Base-by-base conservation (phyloP, 495 filamentous ascomycete species). In the Aspergillus affinis region DNA sequence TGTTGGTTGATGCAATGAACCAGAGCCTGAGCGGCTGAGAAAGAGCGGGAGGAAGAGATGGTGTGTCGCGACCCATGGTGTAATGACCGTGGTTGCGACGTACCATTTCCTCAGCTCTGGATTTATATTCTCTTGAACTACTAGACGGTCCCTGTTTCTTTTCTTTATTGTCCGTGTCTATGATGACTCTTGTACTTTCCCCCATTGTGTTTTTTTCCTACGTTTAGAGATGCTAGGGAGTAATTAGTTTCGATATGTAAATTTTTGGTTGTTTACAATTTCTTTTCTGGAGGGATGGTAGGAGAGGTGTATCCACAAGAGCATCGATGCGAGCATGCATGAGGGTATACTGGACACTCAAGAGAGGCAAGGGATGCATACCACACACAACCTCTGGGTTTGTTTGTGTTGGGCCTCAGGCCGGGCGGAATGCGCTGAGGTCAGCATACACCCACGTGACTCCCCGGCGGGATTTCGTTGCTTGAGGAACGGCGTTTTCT, bases 401-500 rank as follows among this genome's bases (percentile, higher is more conserved):
- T 41, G 36, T 41, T 41, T 13, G 9, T 8, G 36, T 41, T 13
- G 30, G 30, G 30, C 30, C 30, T 8, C 30, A 7, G 55, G 26
- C 49, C 32, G 9, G 18, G 21, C 32, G 59, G 57, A 57, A 57
- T 50, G 10, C 4, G 10, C 47, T 62, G 56, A 62, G 44, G 17
- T 64, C 59, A 61, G 54, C 61, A n/a, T 0, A 4, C n/a, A n/a
- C 32, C 2, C 71, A 74, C 72, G 72, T 74, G 72, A 74, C 69
- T 57, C 48, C 57, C 47, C 21, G 56, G 50, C 48, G 36, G 55
- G 50, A 19, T 32, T 44, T 68, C 67, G 72, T 74, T 74, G 72
- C 71, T 71, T 74, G 69, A 74, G 72, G 66, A 70, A 74, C 72
- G 64, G 64, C 48, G 54, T 46, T 69, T 65, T 73, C 71, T 74